These are phyloP conservation scores for Plasmodium yoelii DNA, from an alignment of 169 alveolate genomes.

Conservation along the genomic window DNA sequence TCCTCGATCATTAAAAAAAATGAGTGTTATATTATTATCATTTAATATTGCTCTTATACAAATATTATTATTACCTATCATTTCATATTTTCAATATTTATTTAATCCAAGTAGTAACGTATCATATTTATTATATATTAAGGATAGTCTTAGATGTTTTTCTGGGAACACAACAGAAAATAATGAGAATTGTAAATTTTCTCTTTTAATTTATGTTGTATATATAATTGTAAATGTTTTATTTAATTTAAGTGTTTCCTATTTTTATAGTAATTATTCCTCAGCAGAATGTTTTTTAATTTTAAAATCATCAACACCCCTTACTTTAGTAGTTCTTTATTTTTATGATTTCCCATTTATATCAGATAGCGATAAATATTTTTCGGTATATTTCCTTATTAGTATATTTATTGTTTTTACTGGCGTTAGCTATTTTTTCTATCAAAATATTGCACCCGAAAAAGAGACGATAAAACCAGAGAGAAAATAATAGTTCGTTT, in stretches of 20 bases:
- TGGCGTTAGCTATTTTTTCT: slow-evolving; percentile 70
- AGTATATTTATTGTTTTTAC: slow-evolving; percentile 61
- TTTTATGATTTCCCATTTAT: slow-evolving; percentile 62
- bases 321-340: slow-evolving; percentile 58
- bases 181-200: slow-evolving; percentile 46
- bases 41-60: slow-evolving; percentile 56
- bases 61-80: slow-evolving; percentile 46
- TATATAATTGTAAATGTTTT: slow-evolving; percentile 55
- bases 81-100: slow-evolving; percentile 47
- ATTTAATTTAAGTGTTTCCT: slow-evolving; percentile 61
- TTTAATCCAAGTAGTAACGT: slow-evolving; percentile 44
- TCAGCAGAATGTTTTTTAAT: slow-evolving; percentile 73
- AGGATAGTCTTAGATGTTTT: slow-evolving; percentile 54
- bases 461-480: background rate
- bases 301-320: slow-evolving; percentile 70
- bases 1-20: background rate
- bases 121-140: slow-evolving; percentile 41
- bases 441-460: slow-evolving; percentile 29
- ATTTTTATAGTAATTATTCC: slow-evolving; percentile 55
- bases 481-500: background rate
- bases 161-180: slow-evolving; percentile 55
- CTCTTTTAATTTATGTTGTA: slow-evolving; percentile 17
- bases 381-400: slow-evolving; percentile 51
- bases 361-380: slow-evolving; percentile 65
- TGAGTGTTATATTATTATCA: slow-evolving; percentile 52